Conservation (phyloP, 306 rosid species). For the Pyrus bretschneideri region DNA sequence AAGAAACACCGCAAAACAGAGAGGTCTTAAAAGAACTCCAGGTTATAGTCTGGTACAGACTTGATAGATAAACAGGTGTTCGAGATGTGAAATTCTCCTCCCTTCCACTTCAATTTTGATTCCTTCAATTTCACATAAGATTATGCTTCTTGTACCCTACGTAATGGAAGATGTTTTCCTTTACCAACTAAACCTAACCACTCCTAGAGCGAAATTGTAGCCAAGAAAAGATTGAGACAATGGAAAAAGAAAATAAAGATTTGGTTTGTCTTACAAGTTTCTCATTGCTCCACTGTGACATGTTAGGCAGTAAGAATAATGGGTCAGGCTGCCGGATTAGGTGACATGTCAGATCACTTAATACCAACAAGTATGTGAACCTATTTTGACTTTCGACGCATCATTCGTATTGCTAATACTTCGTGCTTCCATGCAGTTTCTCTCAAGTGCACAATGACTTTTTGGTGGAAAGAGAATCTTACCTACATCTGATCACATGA, state of each 20-base stretch:
- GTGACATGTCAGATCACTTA: too few species aligned
- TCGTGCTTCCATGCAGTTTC: too few species aligned
- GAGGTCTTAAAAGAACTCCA: conserved; percentile 19
- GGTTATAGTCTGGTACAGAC: conserved; percentile 36
- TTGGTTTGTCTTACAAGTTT: not conserved
- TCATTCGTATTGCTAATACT: too few species aligned
- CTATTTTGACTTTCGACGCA: not conserved
- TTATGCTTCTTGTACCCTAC: not conserved
- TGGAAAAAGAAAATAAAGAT: not conserved
- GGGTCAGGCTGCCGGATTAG: too few species aligned
- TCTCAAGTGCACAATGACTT: too few species aligned
- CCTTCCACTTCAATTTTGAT: not conserved
- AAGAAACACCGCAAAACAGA: conserved; percentile 27
- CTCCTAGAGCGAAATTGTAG: not conserved
- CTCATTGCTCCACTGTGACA: not conserved
- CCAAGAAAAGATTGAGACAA: too few species aligned
- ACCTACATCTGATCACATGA: too few species aligned
- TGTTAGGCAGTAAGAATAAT: too few species aligned
- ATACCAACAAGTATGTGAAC: too few species aligned
- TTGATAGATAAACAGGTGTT: not conserved
- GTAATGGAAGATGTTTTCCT: not conserved
- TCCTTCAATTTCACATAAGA: not conserved
- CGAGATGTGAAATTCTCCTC: not conserved
- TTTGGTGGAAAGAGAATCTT: too few species aligned
- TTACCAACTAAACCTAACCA: not conserved